phyloP scores from a whole-genome alignment of 345 rosid species.

The Erucastrum elatum region DNA sequence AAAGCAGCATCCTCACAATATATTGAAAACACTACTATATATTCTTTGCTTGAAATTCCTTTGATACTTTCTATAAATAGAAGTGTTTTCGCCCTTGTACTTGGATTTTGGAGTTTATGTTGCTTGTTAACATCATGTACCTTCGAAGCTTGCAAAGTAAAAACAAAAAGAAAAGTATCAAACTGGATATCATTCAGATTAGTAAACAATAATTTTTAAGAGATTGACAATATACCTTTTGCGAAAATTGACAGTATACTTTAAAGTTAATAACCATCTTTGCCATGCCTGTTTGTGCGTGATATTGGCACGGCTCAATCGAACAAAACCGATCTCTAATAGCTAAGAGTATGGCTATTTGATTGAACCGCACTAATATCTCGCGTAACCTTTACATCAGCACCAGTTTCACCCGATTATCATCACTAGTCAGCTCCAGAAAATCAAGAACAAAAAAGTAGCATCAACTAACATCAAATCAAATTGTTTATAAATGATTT shows the following conservation, averaged over 20 bases:
- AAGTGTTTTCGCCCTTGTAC: not conserved
- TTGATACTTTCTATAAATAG: conserved; percentile 18
- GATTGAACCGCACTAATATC: conserved; percentile 98
- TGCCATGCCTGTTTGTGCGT: conserved; percentile 35
- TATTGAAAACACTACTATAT: not conserved
- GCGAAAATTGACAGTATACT: not conserved
- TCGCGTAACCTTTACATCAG: conserved; percentile 33
- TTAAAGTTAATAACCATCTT: not conserved
- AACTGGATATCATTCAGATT: not conserved
- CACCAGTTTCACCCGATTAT: not conserved
- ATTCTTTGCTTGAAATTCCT: conserved; percentile 3
- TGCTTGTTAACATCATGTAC: not conserved
- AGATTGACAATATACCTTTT: not conserved
- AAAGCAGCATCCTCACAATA: not conserved
- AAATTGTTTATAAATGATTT: not conserved
- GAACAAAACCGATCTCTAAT: conserved; percentile 50
- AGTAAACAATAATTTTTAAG: not conserved
- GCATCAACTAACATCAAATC: not conserved
- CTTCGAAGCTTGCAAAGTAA: not conserved
- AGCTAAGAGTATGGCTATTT: conserved; percentile 41
- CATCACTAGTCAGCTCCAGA: conserved; percentile 2
- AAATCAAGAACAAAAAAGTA: not conserved
- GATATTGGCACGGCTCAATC: conserved; percentile 99
- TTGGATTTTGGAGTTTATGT: not conserved
- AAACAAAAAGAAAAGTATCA: not conserved